Evolutionary conservation across 2,329 filamentous ascomycete species (phyloP), one percentile per base, ranked within the genome.

Genomic region (Paraphaeosphaeria minitans): DNA sequence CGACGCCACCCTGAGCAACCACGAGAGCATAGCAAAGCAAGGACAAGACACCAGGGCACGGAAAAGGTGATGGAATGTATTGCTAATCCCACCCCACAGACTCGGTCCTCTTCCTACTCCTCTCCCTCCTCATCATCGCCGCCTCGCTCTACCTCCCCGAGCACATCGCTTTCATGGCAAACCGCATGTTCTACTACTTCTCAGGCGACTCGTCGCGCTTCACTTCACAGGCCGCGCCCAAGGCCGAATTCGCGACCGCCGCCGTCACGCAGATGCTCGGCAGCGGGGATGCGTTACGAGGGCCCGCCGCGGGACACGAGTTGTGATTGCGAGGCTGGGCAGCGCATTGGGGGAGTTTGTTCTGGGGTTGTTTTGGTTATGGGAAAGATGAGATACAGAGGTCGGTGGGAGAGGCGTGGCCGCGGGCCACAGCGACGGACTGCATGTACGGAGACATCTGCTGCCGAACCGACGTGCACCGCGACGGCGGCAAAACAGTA

Each of bases 101-200:
- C 82, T 93, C 92, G 27, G 85, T 97, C 71, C 85, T 97, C 74
- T 95, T 99, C 83, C 89, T 97, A 70, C 89, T 97, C 75, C 84
- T 92, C 78, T 89, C 90, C 72, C 89, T 98, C 80, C 88, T 95
- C 71, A 84, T 91, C 70, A 93, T 96, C 74, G 95, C 93, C 67
- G 88, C 89, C 54, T 89, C 91, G 64, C 87, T 98, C 65, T 99
- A 99, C 83, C 91, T 99, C 19, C 95, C 95, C 12, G 90, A 96
- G 72, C 94, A 98, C 80, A 81, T 98, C 71, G 84, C 87, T 71
- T 89, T 92, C 75, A 89, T 99, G 69, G 86, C 89, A 73, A 87
- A 88, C 74, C 90, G 94, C 74, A 89, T 92, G 55, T 96, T 92
- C 86, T 99, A 97, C 83, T 99, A 99, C 83, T 91, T 92, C 77